Evolutionary conservation across 805 yeast species (phyloP), one percentile per base, ranked within the genome.

Genomic region (Cyberlindnera amylophila): DNA sequence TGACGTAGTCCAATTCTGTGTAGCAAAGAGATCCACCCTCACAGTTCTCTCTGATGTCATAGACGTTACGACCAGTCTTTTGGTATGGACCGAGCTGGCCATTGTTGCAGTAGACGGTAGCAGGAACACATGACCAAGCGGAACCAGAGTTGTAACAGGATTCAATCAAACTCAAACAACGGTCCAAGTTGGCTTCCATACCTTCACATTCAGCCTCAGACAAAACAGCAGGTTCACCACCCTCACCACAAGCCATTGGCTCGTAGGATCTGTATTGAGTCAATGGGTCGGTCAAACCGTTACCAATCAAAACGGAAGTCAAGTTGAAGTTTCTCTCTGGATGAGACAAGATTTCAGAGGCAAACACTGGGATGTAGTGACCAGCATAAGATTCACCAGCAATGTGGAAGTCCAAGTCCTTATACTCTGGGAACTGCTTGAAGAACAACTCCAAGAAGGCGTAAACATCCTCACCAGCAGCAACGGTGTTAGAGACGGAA

Each of bases 301-400:
- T 89, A 58, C 96, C 96, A 58, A 89, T 87, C 66, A 89, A 62
- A 11, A 88, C 82, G 3, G 96, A 86, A 6, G 82, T 70, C 55
- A 87, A 72, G 55, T 84, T 74, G 65, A 82, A 82, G 55, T 65
- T 59, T 51, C 79, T 67, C 58, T 81, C 82, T 32, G 65, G 65
- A 56, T 85, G 87, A 31, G 76, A 69, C 54, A 86, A 67, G 54
- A 89, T 87, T 63, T 87, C 95, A 45, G 77, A 62, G 7, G 95
- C 95, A 65, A 89, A 86, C 9, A 76, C 86, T 16, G 99, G 99
- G 51, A 90, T 85, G 66, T 91, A 90, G 60, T 88, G 95, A 38
- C 97, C 96, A 15, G 91, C 96, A 58, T 90, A 89, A 8, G 95
- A 84, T 62, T 89, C 96, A 52, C 96, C 96, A 34, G 96, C 83